phyloP scores from a whole-genome alignment of 345 rosid species.

The Streptanthus diversifolius region DNA sequence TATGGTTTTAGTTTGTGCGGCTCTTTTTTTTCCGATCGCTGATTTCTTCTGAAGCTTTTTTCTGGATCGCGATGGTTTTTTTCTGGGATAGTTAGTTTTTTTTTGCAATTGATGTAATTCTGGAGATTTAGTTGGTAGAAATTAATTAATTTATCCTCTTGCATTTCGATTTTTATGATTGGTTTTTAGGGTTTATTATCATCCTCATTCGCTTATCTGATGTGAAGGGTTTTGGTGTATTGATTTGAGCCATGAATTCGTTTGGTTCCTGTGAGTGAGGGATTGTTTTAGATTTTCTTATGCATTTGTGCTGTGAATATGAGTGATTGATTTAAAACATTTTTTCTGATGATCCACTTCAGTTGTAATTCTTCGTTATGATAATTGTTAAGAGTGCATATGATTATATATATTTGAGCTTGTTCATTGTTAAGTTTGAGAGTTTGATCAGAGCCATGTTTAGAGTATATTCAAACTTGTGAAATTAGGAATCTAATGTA shows the following conservation, averaged over 20 bases:
- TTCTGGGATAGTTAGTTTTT: neutral
- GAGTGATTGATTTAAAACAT: neutral
- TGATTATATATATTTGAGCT: neutral
- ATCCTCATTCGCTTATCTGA: neutral
- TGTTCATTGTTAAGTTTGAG: neutral
- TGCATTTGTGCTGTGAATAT: neutral
- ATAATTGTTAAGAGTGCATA: neutral
- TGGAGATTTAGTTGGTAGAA: conserved; percentile 5
- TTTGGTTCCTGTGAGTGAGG: neutral
- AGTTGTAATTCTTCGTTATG: neutral
- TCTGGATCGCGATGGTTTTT: neutral
- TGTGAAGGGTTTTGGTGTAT: conserved; percentile 25
- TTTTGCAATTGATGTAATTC: conserved; percentile 20
- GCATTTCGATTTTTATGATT: neutral
- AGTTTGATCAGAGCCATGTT: neutral
- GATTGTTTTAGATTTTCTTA: neutral
- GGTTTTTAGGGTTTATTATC: conserved; percentile 3
- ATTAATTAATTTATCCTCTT: conserved; percentile 4
- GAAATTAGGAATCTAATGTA: conserved; percentile 13
- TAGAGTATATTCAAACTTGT: neutral
- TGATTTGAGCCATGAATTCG: neutral
- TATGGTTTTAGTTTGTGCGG: conserved; percentile 4
- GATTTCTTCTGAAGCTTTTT: conserved; percentile 1
- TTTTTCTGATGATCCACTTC: neutral
- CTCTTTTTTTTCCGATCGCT: conserved; percentile 25